Percentiles rank a stretch among this genome's conserved stretches.
Conservation (phyloP, 2,329 filamentous ascomycete species). For the Chaetomiaceae sp. region DNA sequence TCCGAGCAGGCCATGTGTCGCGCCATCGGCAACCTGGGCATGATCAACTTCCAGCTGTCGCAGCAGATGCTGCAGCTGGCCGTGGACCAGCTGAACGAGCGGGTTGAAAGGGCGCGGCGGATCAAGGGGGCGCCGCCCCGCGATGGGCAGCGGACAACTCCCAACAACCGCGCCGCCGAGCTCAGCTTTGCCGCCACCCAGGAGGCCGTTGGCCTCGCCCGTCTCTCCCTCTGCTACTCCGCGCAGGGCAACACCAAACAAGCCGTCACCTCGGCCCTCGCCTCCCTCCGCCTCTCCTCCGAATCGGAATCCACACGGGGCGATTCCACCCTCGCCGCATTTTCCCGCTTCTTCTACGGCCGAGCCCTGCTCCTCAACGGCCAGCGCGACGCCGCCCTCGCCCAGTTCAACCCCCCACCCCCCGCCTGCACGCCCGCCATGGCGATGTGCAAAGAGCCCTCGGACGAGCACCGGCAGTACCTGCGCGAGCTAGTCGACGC, state of each 20-base stretch:
- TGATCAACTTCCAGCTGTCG: constrained; percentile 33
- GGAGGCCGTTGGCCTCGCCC: constrained; percentile 28
- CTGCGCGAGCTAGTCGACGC: neutral
- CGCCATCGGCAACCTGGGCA: constrained; percentile 32
- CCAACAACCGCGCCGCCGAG: too few relatives aligned
- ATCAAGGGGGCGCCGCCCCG: neutral
- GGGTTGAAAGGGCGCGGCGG: constrained; percentile 19
- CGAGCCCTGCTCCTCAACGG: constrained; percentile 25
- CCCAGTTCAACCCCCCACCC: constrained; percentile 26
- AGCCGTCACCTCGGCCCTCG: constrained; percentile 21
- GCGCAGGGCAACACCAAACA: constrained; percentile 19
- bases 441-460: constrained; percentile 35
- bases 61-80: constrained; percentile 25
- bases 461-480: constrained; percentile 28
- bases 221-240: constrained; percentile 31
- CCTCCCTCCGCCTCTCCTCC: constrained; percentile 15
- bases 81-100: constrained; percentile 25
- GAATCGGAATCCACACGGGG: constrained; percentile 8
- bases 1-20: constrained; percentile 25
- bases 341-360: constrained; percentile 31
- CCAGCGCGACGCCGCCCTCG: constrained; percentile 23
- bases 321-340: constrained; percentile 27
- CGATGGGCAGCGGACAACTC: too few relatives aligned
- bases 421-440: constrained; percentile 29
- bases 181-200: constrained; percentile 5